Evolutionary conservation across 306 rosid species (phyloP).

Genomic region (Cajanus cajan): DNA sequence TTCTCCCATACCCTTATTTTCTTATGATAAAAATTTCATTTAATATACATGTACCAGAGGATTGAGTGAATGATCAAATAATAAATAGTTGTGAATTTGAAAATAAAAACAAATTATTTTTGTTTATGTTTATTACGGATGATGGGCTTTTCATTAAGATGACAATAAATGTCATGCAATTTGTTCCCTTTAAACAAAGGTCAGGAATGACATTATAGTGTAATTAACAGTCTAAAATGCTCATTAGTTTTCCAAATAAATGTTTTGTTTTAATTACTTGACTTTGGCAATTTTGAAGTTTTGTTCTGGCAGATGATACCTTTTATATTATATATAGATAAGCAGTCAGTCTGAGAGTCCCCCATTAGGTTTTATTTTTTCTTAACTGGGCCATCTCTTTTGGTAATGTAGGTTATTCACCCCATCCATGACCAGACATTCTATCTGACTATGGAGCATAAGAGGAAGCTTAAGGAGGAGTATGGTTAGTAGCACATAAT

Average conservation of each 20-base stretch:
- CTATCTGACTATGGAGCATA: conserved; percentile 67
- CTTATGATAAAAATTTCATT: background rate
- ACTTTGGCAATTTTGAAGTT: conserved; percentile 3
- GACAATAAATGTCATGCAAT: background rate
- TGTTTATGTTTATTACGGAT: background rate
- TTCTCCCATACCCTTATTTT: background rate
- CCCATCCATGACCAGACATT: conserved; percentile 77
- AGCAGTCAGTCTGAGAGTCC: background rate
- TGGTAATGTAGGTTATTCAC: conserved; percentile 52
- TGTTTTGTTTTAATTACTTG: background rate
- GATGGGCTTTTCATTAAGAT: background rate
- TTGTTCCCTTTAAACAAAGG: background rate
- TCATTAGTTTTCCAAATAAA: background rate
- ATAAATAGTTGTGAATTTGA: background rate
- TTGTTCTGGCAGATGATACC: background rate
- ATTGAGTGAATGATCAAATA: background rate
- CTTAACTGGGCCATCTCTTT: background rate
- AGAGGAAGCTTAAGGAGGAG: conserved; percentile 76
- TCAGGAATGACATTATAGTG: background rate
- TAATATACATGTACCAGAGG: background rate
- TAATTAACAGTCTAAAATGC: background rate
- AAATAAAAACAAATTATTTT: background rate
- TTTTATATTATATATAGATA: background rate
- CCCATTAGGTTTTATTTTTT: background rate
- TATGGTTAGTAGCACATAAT: conserved; percentile 51